These are phyloP conservation scores for Diutina pseudorugosa DNA, from an alignment of 1,139 yeast species.

Conservation along the genomic window DNA sequence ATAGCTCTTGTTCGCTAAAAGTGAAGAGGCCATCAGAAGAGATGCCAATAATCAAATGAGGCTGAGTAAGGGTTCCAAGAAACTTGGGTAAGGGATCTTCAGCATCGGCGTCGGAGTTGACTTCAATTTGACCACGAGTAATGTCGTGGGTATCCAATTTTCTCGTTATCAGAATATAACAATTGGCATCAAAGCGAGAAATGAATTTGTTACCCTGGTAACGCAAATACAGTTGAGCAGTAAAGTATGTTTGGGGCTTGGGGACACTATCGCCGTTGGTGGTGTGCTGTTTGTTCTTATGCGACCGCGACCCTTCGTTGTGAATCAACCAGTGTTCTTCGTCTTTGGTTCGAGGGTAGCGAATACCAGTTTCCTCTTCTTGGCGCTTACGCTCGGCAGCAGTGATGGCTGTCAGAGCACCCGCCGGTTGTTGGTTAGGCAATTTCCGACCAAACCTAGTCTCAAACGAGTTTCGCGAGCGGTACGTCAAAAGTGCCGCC, in stretches of 20 bases:
- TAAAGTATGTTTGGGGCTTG: conserved; percentile 76
- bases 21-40: conserved; percentile 90
- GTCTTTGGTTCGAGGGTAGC: conserved; percentile 28
- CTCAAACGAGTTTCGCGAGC: conserved; percentile 88
- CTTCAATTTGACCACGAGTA: conserved; percentile 58
- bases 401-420: not conserved
- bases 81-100: conserved; percentile 30
- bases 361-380: conserved; percentile 12
- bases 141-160: conserved; percentile 93
- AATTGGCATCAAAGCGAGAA: conserved; percentile 86
- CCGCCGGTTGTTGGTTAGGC: conserved; percentile 20
- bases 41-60: conserved; percentile 78
- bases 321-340: conserved; percentile 35
- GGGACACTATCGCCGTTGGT: conserved; percentile 1
- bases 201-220: conserved; percentile 91
- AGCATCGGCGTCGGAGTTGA: conserved; percentile 9
- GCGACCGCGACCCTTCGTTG: conserved; percentile 23
- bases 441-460: conserved; percentile 74
- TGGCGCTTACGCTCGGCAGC: conserved; percentile 10
- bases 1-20: conserved; percentile 75
- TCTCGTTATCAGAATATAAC: conserved; percentile 87
- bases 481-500: conserved; percentile 87
- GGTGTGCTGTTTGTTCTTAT: not conserved
- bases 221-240: conserved; percentile 88
- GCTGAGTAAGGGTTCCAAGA: conserved; percentile 40